A percentile compares a stretch with the other conserved stretches of the same genome.
phyloP scores from a whole-genome alignment of 768 basidiomycete species.

The Cantharellus cinnabarinus region DNA sequence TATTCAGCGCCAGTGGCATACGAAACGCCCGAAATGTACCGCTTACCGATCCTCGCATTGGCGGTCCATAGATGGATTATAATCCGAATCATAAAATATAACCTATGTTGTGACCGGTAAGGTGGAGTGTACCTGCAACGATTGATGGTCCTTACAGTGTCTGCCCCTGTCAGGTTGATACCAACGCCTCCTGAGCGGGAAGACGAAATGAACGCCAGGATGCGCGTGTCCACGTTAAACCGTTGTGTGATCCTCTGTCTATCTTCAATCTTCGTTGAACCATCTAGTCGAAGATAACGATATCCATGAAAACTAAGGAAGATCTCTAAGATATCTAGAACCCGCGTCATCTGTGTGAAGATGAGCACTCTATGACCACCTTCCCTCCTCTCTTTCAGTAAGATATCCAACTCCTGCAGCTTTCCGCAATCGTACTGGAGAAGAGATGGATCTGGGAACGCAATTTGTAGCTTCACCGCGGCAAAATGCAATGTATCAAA shows the following conservation, averaged over 20 bases:
- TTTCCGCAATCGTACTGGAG: slow-evolving; percentile 95
- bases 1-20: slow-evolving; percentile 16
- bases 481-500: slow-evolving; percentile 60
- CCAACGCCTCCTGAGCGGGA: slow-evolving; percentile 43
- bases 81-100: slow-evolving; percentile 24
- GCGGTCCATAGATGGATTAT: slow-evolving; percentile 24
- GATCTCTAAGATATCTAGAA: slow-evolving; percentile 83
- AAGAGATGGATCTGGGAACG: slow-evolving; percentile 76
- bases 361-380: slow-evolving; percentile 82
- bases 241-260: slow-evolving; percentile 28
- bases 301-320: slow-evolving; percentile 88
- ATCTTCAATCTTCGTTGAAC: slow-evolving; percentile 88
- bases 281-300: slow-evolving; percentile 84
- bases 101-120: slow-evolving; percentile 10
- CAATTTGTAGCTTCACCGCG: slow-evolving; percentile 73
- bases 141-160: not conserved
- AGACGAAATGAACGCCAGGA: slow-evolving; percentile 23
- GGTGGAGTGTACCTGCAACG: not conserved
- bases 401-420: slow-evolving; percentile 57
- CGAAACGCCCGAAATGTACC: slow-evolving; percentile 11
- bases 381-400: slow-evolving; percentile 67
- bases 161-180: slow-evolving; percentile 34
- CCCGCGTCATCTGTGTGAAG: slow-evolving; percentile 92
- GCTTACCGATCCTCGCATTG: slow-evolving; percentile 23
- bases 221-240: slow-evolving; percentile 22